These are phyloP conservation scores for Exophiala aquamarina DNA, from an alignment of 2,329 filamentous ascomycete species.

Conservation along the genomic window DNA sequence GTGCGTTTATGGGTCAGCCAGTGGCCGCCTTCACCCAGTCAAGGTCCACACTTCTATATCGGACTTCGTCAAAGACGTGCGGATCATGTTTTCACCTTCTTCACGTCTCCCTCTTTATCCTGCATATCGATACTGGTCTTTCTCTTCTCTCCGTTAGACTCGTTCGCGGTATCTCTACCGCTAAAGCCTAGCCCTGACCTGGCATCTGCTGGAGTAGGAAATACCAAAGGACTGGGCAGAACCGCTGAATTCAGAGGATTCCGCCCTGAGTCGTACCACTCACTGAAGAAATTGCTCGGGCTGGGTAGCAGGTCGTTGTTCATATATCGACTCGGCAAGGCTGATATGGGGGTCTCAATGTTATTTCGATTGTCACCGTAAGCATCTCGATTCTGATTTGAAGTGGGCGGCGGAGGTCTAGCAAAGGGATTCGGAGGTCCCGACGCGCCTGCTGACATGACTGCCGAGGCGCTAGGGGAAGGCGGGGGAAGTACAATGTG, in stretches of 20 bases:
- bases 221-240: slow-evolving; percentile 87
- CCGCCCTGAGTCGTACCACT: slow-evolving; percentile 62
- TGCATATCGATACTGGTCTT: slow-evolving; percentile 20
- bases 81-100: slow-evolving; percentile 28
- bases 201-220: slow-evolving; percentile 61
- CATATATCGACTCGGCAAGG: slow-evolving; percentile 87
- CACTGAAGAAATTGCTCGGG: slow-evolving; percentile 87
- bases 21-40: no score
- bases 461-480: slow-evolving; percentile 80
- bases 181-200: slow-evolving; percentile 18
- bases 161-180: slow-evolving; percentile 17
- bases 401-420: slow-evolving; percentile 71
- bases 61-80: no score
- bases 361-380: slow-evolving; percentile 37
- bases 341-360: slow-evolving; percentile 82
- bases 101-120: slow-evolving; percentile 22
- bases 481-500: slow-evolving; percentile 85
- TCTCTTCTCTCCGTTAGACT: slow-evolving; percentile 25
- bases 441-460: slow-evolving; percentile 85
- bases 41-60: no score
- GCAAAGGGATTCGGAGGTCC: slow-evolving; percentile 96
- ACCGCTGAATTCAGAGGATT: slow-evolving; percentile 72
- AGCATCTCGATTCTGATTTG: slow-evolving; percentile 42
- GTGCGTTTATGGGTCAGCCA: no score
- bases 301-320: slow-evolving; percentile 84